Evolutionary conservation across 495 filamentous ascomycete species (phyloP), one percentile per base, ranked within the genome.

Genomic region (Penicillium canariense): DNA sequence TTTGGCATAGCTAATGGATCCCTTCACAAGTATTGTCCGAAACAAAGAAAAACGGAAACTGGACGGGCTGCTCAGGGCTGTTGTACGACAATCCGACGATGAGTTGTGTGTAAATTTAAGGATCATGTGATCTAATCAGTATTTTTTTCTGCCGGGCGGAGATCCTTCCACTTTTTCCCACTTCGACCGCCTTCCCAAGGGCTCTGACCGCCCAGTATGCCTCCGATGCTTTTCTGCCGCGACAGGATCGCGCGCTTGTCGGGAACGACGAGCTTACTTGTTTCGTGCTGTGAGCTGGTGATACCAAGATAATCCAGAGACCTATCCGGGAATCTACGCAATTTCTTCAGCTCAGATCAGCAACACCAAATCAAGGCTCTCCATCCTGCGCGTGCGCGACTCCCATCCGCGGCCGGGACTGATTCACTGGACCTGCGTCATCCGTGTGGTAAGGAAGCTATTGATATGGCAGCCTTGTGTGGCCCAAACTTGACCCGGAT

Each of bases 81-180:
- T 14, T 56, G 31, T 48, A 49, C 39, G 36, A 27, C 48, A 40
- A 48, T 35, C 36, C 10, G 49, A 52, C 44, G 50, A 57, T 54
- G 52, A 68, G 63, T 47, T 72, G 71, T 72, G 71, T 66, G 68
- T 69, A 68, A 72, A 72, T 71, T 73, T 71, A 46, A 52, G 46
- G 60, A 55, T 75, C 69, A 74, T 65, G 69, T 72, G 69, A 62
- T 54, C 56, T 36, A 42, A 62, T 58, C 60, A 59, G 40, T 52
- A 43, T 60, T 67, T 62, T 62, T 66, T 71, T 71, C 59, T 70
- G 67, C 58, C 60, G 18, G 54, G 62, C 60, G 65, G 65, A 59
- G 60, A 53, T 17, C 20, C 32, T 36, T 32, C 22, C 34, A 26
- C 20, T 39, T 40, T 32, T 32, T 54, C 46, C 27, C 17, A 57